These are phyloP conservation scores for Trametes sp. DNA, from an alignment of 1,284 basidiomycete genomes.

Conservation along the genomic window DNA sequence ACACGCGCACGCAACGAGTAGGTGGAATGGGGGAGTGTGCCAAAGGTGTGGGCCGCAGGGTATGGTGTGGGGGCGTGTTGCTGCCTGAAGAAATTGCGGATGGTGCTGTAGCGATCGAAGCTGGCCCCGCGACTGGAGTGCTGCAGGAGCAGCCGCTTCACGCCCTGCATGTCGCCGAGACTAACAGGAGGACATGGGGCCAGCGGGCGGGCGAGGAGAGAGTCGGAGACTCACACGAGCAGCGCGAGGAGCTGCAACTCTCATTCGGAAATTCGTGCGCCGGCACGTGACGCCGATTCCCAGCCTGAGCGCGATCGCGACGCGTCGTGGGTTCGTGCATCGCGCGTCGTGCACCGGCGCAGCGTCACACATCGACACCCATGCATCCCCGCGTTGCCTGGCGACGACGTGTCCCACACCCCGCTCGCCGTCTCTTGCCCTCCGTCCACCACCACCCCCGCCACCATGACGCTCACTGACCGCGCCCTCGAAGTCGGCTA, in stretches of 20 bases:
- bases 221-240: slow-evolving; percentile 21
- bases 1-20: slow-evolving; percentile 15
- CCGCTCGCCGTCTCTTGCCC: not conserved
- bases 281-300: slow-evolving; percentile 23
- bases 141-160: slow-evolving; percentile 34
- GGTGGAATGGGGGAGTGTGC: not conserved
- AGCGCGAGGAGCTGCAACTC: not conserved
- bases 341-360: slow-evolving; percentile 11
- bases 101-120: slow-evolving; percentile 57
- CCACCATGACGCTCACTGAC: slow-evolving; percentile 22
- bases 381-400: not conserved
- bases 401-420: slow-evolving; percentile 6
- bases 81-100: slow-evolving; percentile 58
- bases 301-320: slow-evolving; percentile 21
- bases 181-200: not conserved
- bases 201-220: not conserved
- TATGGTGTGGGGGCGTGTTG: slow-evolving; percentile 34
- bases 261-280: slow-evolving; percentile 12
- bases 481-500: slow-evolving; percentile 35
- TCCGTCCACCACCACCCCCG: not conserved
- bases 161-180: slow-evolving; percentile 16
- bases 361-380: not conserved
- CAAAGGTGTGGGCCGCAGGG: not conserved
- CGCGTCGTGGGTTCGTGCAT: slow-evolving; percentile 12
- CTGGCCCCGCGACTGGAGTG: slow-evolving; percentile 46